These are phyloP conservation scores for Fusarium transvaalense DNA, from an alignment of 2,329 filamentous ascomycete species.

Conservation along the genomic window DNA sequence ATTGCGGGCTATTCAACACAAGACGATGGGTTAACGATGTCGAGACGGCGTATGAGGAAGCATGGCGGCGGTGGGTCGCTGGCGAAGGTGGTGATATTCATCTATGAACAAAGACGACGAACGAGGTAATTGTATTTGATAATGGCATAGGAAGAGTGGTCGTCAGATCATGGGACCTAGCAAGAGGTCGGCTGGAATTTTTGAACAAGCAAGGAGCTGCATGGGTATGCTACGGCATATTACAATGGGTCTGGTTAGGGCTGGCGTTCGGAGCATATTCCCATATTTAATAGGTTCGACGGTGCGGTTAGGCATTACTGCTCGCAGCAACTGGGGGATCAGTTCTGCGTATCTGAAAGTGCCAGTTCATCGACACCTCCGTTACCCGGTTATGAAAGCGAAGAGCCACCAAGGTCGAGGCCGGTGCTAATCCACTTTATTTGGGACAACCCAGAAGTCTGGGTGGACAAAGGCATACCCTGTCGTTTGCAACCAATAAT, in stretches of 20 bases:
- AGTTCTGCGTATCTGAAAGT: constrained; percentile 6
- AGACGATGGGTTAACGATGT: constrained; percentile 90
- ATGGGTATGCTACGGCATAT: constrained; percentile 20
- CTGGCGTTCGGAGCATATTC: constrained; percentile 28
- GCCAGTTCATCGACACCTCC: constrained; percentile 13
- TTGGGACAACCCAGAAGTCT: constrained; percentile 14
- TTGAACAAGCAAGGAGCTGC: constrained; percentile 18
- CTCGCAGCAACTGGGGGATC: constrained; percentile 1
- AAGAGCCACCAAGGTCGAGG: background rate
- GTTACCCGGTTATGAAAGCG: constrained; percentile 4
- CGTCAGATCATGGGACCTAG: constrained; percentile 4
- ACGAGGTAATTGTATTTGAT: background rate
- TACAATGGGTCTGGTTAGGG: constrained; percentile 12
- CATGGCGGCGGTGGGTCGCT: constrained; percentile 88
- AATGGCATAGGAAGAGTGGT: background rate
- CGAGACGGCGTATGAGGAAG: constrained; percentile 87
- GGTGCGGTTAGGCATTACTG: background rate
- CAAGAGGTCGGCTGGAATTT: constrained; percentile 3
- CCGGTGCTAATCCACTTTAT: constrained; percentile 14
- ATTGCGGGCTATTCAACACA: constrained; percentile 90
- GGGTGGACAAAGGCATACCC: constrained; percentile 10
- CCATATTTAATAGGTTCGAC: constrained; percentile 10
- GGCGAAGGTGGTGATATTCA: constrained; percentile 95
- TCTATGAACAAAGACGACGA: constrained; percentile 59
- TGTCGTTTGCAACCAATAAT: constrained; percentile 4